Evolutionary conservation across 1,284 basidiomycete species (phyloP), one percentile per base, ranked within the genome.

Genomic region (Puccinia hordei): DNA sequence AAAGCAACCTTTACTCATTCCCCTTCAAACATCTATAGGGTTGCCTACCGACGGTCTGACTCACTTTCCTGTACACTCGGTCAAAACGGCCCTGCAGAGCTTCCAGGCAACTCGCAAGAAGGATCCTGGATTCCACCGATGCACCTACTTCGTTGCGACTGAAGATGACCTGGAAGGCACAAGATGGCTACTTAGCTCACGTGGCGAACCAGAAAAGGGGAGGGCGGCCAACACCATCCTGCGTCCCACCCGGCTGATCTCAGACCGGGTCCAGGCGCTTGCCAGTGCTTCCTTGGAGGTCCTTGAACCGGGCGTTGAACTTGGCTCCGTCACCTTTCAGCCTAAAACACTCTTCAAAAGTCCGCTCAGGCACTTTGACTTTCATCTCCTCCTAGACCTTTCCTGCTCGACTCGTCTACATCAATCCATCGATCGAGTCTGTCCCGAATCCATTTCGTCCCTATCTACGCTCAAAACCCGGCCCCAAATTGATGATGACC

Each of bases 91-190:
- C 92, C 12, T 89, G 91, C 81, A 89, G 87, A 13, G 83, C 85
- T 51, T 89, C 87, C 83, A 85, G 84, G 61, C 69, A 44, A 65
- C 84, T 74, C 85, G 85, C 66, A 86, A 83, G 76, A 84, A 83
- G 27, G 87, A 88, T 82, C 86, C 85, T 35, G 85, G 85, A 33
- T 83, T 86, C 80, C 86, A 85, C 49, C 86, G 86, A 79, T 90
- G 90, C 1, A 91, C 92, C 4, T 98, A 95, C 94, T 89, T 89
- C 46, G 86, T 99, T 22, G 88, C 89, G 5, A 98, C 97, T 0
- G 92, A 93, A 83, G 87, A 90, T 68, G 95, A 99, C 85, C 84
- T 87, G 5, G 87, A 88, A 0, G 95, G 95, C 0, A 87, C 88
- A 57, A 88, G 91, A 81, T 98, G 94, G 93, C 93, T 92, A 0